Evolutionary conservation across 1,284 basidiomycete genomes (phyloP).

Genomic region (Tetrapyrgos nigripes): DNA sequence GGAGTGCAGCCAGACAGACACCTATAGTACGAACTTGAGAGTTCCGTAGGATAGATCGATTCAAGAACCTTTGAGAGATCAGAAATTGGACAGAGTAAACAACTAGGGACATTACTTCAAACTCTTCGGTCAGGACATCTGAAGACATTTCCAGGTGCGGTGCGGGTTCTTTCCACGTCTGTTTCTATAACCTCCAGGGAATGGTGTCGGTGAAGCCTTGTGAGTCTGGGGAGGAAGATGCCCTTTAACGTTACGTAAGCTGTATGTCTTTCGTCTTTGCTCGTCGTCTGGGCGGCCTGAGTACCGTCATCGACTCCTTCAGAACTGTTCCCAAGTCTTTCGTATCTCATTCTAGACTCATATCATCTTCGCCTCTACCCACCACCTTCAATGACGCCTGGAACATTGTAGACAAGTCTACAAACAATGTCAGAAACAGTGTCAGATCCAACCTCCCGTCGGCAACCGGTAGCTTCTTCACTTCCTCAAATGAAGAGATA

Average conservation of each 20-base stretch:
- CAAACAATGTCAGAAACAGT: not conserved
- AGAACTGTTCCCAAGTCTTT: not conserved
- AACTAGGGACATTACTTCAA: conserved; percentile 67
- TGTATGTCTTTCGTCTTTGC: not conserved
- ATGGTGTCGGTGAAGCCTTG: too few relatives aligned
- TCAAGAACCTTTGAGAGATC: conserved; percentile 78
- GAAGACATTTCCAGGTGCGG: conserved; percentile 36
- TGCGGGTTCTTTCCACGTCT: too few relatives aligned
- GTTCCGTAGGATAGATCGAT: conserved; percentile 94
- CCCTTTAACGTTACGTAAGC: not conserved
- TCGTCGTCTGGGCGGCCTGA: not conserved
- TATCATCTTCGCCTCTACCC: not conserved
- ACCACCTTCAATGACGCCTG: not conserved
- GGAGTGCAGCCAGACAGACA: conserved; percentile 31
- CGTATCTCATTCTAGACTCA: conserved; percentile 6
- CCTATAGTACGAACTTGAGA: conserved; percentile 76
- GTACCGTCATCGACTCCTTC: not conserved
- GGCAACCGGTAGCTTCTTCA: not conserved
- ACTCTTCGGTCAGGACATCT: conserved; percentile 79
- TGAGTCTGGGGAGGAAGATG: not conserved
- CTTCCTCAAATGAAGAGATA: conserved; percentile 28
- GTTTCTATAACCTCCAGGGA: too few relatives aligned
- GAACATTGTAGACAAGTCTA: not conserved
- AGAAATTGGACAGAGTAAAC: conserved; percentile 7
- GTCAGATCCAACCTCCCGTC: too few relatives aligned